phyloP scores from a whole-genome alignment of 2,329 filamentous ascomycete genomes.

The Eurotiales sp. region DNA sequence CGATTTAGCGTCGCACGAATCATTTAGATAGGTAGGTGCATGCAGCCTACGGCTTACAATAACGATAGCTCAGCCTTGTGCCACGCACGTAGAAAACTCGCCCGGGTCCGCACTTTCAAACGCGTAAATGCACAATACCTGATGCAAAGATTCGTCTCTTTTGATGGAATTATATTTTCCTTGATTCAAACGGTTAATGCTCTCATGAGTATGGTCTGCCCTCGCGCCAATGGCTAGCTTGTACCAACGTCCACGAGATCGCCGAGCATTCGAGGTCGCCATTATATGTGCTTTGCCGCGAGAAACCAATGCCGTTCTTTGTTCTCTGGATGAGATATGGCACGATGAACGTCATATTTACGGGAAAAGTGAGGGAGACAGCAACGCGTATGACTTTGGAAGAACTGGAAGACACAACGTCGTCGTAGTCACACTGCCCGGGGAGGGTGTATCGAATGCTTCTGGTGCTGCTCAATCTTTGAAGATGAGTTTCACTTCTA shows the following conservation, averaged over 20 bases:
- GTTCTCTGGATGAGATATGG: constrained; percentile 29
- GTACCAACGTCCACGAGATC: not conserved
- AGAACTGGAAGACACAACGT: constrained; percentile 26
- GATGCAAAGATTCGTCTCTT: too few species aligned
- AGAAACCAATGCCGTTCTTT: constrained; percentile 29
- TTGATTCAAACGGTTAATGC: not conserved
- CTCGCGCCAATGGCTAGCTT: too few species aligned
- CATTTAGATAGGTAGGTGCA: too few species aligned
- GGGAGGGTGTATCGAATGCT: constrained; percentile 25
- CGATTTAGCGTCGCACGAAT: too few species aligned
- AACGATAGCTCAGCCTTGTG: too few species aligned
- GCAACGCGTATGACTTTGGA: constrained; percentile 27
- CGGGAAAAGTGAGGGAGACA: constrained; percentile 25
- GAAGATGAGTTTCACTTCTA: constrained; percentile 24
- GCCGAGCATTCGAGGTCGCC: constrained; percentile 29
- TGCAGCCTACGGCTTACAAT: too few species aligned
- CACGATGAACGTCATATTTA: constrained; percentile 19
- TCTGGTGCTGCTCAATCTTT: constrained; percentile 27
- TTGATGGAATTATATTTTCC: too few species aligned
- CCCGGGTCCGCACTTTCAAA: too few species aligned
- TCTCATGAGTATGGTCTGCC: too few species aligned
- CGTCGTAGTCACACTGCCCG: constrained; percentile 28
- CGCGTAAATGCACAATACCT: too few species aligned
- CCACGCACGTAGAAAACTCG: too few species aligned
- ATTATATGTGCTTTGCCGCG: constrained; percentile 34